Percentiles rank a stretch among this genome's conserved stretches.
Conservation (phyloP, 306 rosid species). For the Rosa multiflora region DNA sequence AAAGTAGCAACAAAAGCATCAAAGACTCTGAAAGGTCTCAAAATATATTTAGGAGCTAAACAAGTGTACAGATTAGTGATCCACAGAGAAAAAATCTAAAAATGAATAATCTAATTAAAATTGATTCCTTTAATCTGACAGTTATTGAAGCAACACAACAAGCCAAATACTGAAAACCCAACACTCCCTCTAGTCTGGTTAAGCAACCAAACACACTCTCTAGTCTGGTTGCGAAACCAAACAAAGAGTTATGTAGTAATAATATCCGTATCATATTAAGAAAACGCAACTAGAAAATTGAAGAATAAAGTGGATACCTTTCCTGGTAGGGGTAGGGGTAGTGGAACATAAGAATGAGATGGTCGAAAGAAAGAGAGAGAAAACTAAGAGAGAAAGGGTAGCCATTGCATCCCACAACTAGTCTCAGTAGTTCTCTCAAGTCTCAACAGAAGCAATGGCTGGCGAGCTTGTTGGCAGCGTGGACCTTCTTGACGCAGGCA, state of each 20-base stretch:
- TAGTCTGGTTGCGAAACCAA: neutral
- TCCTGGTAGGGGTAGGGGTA: no score
- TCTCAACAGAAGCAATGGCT: no score
- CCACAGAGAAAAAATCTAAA: no score
- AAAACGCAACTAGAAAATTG: no score
- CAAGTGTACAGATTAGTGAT: neutral
- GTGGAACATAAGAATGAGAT: neutral
- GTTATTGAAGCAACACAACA: no score
- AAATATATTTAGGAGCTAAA: neutral
- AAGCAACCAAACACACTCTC: neutral
- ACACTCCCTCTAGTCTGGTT: neutral
- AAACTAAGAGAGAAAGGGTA: neutral
- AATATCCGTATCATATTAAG: no score
- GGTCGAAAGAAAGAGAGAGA: constrained; percentile 14
- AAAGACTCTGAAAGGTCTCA: no score
- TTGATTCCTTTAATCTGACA: no score
- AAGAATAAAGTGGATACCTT: no score
- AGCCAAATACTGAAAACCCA: neutral
- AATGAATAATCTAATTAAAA: neutral
- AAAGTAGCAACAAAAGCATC: no score
- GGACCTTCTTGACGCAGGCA: no score
- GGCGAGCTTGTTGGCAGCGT: no score
- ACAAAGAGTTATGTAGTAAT: neutral
- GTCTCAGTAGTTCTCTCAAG: neutral
- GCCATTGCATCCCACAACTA: constrained; percentile 19